Base-by-base conservation (phyloP, 345 rosid genomes). In the Heritiera littoralis region DNA sequence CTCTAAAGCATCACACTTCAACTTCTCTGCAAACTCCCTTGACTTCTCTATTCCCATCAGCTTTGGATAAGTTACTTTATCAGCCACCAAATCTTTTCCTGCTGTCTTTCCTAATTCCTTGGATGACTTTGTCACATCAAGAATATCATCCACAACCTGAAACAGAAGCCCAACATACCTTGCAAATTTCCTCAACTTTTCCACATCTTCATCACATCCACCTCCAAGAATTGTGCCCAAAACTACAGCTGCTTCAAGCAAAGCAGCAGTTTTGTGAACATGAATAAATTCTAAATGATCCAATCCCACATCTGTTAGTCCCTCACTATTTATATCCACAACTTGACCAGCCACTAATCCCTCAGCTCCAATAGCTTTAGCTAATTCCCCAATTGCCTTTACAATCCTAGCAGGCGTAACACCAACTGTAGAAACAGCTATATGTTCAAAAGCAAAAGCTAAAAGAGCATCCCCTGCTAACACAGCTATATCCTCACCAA, bases 81-180 rank as follows among this genome's bases (percentile, higher is more conserved):
- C 97, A 0, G 98, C 97, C 67, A 90, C 86, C 88, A 96, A 82
- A 75, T 96, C 99, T 83, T 96, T 96, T 23, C 99, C 98, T 0
- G 98, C 99, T 4, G 99, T 94, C 86, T 96, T 94, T 30, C 99
- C 99, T 75, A 94, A 58, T 70, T 96, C 97, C 55, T 89, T 51
- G 0, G 98, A 92, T 1, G 99, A 92, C 80, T 84, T 89, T 2
- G 99, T 96, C 69, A 96, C 87, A 78, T 96, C 99, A 66, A 96
- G 91, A n/a, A 96, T 92, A 66, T 94, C 98, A 83, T 96, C 99
- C 77, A 96, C 97, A 8, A 96, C 98, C 72, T 96, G 99, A 84
- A 96, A 92, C 91, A 96, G 77, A 30, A 96, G 38, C 23, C 99
- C 98, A 20, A 91, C 87, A 75, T 86, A 83, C 76, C 92, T 85